Conservation (phyloP, 805 yeast genomes). For the Yamadazyma nakazawae region DNA sequence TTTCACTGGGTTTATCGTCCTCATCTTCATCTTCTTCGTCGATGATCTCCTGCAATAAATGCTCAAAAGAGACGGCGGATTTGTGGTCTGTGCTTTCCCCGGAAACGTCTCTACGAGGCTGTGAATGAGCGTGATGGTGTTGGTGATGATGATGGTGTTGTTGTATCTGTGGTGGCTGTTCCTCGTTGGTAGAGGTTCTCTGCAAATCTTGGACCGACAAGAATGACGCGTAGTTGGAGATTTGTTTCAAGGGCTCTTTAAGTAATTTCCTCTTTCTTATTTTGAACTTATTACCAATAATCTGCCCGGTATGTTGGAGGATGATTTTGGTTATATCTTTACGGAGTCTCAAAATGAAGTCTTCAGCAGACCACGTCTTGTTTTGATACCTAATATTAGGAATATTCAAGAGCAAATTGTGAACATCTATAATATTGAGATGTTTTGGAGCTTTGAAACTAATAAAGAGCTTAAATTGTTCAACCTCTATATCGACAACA, state of each 20-base stretch:
- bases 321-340: conserved; percentile 59
- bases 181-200: not conserved
- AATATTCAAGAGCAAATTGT: conserved; percentile 61
- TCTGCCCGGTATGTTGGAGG: conserved; percentile 67
- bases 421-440: conserved; percentile 69
- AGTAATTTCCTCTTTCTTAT: conserved; percentile 27
- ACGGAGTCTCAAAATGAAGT: conserved; percentile 58
- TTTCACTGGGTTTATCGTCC: not conserved
- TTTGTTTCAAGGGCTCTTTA: conserved; percentile 36
- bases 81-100: not conserved
- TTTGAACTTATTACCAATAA: conserved; percentile 72
- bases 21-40: conserved; percentile 16
- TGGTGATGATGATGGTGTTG: conserved; percentile 8
- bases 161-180: not conserved
- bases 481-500: conserved; percentile 33
- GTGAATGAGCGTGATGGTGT: conserved; percentile 8
- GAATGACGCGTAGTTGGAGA: conserved; percentile 35
- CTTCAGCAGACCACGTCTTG: conserved; percentile 62
- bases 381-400: conserved; percentile 52
- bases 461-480: conserved; percentile 46
- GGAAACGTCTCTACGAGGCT: not conserved
- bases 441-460: conserved; percentile 77
- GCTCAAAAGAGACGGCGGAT: conserved; percentile 12
- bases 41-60: conserved; percentile 15
- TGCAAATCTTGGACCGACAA: conserved; percentile 40